Evolutionary conservation across 2,329 filamentous ascomycete genomes (phyloP).

Genomic region (Sarocladiaceae sp.): DNA sequence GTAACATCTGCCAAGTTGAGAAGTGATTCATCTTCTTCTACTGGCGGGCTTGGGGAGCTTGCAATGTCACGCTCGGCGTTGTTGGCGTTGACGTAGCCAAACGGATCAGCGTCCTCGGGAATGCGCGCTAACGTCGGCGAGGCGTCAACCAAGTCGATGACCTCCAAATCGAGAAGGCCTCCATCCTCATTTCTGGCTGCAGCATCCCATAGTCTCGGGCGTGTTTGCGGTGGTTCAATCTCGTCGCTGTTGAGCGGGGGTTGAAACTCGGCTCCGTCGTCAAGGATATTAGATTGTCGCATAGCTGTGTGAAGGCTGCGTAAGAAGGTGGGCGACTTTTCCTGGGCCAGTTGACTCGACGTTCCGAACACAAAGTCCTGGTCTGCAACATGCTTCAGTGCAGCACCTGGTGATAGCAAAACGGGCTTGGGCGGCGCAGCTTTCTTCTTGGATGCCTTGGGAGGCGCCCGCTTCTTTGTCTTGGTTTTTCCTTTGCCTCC

Average conservation of each 20-base stretch:
- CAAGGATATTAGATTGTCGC: slow-evolving; percentile 45
- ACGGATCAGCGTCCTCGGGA: slow-evolving; percentile 26
- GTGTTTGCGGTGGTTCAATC: slow-evolving; percentile 24
- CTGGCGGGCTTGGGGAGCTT: neutral
- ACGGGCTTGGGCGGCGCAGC: slow-evolving; percentile 35
- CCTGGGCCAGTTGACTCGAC: slow-evolving; percentile 71
- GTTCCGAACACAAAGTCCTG: slow-evolving; percentile 83
- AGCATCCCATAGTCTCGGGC: slow-evolving; percentile 59
- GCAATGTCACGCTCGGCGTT: slow-evolving; percentile 3
- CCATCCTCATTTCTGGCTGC: slow-evolving; percentile 62
- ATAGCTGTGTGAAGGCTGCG: slow-evolving; percentile 57
- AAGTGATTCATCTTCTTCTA: slow-evolving; percentile 16
- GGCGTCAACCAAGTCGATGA: slow-evolving; percentile 50
- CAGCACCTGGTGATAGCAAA: slow-evolving; percentile 63
- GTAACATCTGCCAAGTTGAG: slow-evolving; percentile 19
- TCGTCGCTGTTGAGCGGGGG: slow-evolving; percentile 32
- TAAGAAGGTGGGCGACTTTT: slow-evolving; percentile 62
- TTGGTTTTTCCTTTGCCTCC: slow-evolving; percentile 27
- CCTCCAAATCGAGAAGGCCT: slow-evolving; percentile 55
- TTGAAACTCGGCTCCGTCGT: slow-evolving; percentile 29
- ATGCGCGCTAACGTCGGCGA: slow-evolving; percentile 19
- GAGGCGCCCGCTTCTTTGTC: slow-evolving; percentile 20
- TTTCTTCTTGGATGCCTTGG: slow-evolving; percentile 33
- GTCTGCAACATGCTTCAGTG: slow-evolving; percentile 55
- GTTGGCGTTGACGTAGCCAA: slow-evolving; percentile 27